A percentile compares a stretch with the other conserved stretches of the same genome.
These are phyloP conservation scores for Ogataea kodamae DNA, from an alignment of 805 yeast genomes.

Conservation along the genomic window DNA sequence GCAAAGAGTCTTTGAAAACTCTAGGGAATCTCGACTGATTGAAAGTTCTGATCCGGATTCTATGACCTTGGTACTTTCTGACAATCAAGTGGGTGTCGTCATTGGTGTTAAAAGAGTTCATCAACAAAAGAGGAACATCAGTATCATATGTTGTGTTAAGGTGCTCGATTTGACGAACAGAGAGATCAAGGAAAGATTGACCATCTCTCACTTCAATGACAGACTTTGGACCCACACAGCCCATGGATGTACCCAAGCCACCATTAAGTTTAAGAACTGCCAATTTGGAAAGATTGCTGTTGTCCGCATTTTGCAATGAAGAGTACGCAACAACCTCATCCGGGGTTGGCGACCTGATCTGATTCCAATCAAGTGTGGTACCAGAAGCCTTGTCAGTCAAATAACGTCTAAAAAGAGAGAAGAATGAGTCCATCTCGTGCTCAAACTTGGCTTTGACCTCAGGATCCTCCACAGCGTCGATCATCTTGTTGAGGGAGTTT, in stretches of 20 bases:
- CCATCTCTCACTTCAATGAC: constrained; percentile 99
- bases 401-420: constrained; percentile 89
- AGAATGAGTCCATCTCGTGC: constrained; percentile 90
- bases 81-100: constrained; percentile 92
- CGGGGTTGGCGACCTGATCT: constrained; percentile 84
- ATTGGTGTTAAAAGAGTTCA: constrained; percentile 98
- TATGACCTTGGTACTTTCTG: constrained; percentile 94
- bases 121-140: constrained; percentile 91
- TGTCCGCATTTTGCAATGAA: constrained; percentile 40
- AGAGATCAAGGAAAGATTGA: constrained; percentile 89
- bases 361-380: constrained; percentile 86
- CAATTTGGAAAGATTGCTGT: constrained; percentile 64
- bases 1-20: constrained; percentile 88
- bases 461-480: constrained; percentile 68
- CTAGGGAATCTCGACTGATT: constrained; percentile 98
- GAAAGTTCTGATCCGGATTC: constrained; percentile 91
- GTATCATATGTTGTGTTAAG: constrained; percentile 85
- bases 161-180: constrained; percentile 96
- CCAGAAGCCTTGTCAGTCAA: constrained; percentile 85
- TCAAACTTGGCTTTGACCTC: constrained; percentile 61
- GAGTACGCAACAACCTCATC: constrained; percentile 86
- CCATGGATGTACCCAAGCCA: constrained; percentile 99
- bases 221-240: constrained; percentile 98
- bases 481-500: constrained; percentile 84
- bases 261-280: constrained; percentile 97